A percentile compares a stretch with the other conserved stretches of the same genome.
These are phyloP conservation scores for Penicillium angulare DNA, from an alignment of 495 filamentous ascomycete species.

Conservation along the genomic window DNA sequence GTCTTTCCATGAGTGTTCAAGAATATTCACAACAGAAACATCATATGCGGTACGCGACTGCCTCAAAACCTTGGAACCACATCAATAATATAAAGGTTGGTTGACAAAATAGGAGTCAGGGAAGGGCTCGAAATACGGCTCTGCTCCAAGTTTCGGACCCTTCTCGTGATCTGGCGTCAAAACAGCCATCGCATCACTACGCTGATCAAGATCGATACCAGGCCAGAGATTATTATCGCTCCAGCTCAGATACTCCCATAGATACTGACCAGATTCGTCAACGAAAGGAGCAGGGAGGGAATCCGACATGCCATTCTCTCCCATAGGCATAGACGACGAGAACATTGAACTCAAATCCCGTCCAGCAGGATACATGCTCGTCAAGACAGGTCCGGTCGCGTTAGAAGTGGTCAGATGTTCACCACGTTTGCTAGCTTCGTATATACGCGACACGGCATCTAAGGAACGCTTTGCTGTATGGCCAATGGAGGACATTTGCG, in stretches of 20 bases:
- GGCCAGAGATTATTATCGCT: slow-evolving; percentile 40
- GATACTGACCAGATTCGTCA: slow-evolving; percentile 38
- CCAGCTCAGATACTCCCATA: slow-evolving; percentile 47
- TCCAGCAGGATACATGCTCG: slow-evolving; percentile 15
- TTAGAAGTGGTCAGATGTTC: slow-evolving; percentile 11
- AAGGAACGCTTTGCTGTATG: slow-evolving; percentile 66
- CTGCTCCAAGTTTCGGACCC: slow-evolving; percentile 24
- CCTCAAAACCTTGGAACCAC: too few species aligned
- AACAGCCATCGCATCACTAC: slow-evolving; percentile 22
- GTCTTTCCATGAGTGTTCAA: too few species aligned
- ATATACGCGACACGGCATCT: slow-evolving; percentile 68
- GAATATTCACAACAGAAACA: not conserved
- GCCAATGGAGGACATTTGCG: slow-evolving; percentile 67
- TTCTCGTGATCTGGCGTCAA: slow-evolving; percentile 32
- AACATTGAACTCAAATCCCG: slow-evolving; percentile 17
- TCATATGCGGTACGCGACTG: too few species aligned
- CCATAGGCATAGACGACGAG: slow-evolving; percentile 18
- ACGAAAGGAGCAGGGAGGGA: slow-evolving; percentile 27
- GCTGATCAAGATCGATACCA: slow-evolving; percentile 31
- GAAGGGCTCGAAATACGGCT: slow-evolving; percentile 30
- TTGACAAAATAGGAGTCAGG: slow-evolving; percentile 33
- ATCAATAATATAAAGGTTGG: slow-evolving; percentile 22
- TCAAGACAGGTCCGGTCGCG: slow-evolving; percentile 3
- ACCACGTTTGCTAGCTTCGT: slow-evolving; percentile 55
- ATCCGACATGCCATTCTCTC: slow-evolving; percentile 28